Evolutionary conservation across 2,329 filamentous ascomycete species (phyloP), one percentile per base, ranked within the genome.

Genomic region (Cladosporium sp.): DNA sequence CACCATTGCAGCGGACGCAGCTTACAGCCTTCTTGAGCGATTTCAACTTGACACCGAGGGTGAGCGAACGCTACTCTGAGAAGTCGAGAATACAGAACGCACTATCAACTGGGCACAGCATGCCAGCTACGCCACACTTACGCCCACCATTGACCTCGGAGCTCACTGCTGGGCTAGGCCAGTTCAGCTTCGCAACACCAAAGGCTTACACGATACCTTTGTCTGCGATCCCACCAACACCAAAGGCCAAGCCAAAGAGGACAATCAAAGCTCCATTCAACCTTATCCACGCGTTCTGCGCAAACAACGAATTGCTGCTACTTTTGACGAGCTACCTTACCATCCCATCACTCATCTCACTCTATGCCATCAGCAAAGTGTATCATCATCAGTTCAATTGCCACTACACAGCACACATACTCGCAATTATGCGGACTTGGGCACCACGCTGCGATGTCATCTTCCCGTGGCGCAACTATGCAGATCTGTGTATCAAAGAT

Each of bases 291-390:
- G 68, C 68, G 3, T 65, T 76, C 47, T 62, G 67, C 51, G 59
- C 64, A 1, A 64, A 73, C 59, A 63, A 80, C 4, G 82, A 85
- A 55, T 72, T 90, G 3, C 72, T 80, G 45, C 74, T 86, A 49
- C 74, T 81, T 51, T 66, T 89, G 7, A 80, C 81, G 59, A 78
- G 79, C 63, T 76, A 82, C 59, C 78, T 90, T 19, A 69, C 72
- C 7, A 73, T 83, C 0, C 67, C 74, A 14, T 84, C 87, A 55
- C 75, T 92, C 6, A 70, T 91, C 60, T 80, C 76, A 45, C 78
- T 92, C 36, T 90, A 88, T 75, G 76, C 81, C 63, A 82, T 85
- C 64, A 88, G 83, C 70, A 82, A 78, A 57, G 76, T 81, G 37
- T 87, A 89, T 68, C 82, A 90, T 67, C 70, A 75, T 50, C 76